Conservation (phyloP, 208 protist species). For the Trypanosoma lewisi region DNA sequence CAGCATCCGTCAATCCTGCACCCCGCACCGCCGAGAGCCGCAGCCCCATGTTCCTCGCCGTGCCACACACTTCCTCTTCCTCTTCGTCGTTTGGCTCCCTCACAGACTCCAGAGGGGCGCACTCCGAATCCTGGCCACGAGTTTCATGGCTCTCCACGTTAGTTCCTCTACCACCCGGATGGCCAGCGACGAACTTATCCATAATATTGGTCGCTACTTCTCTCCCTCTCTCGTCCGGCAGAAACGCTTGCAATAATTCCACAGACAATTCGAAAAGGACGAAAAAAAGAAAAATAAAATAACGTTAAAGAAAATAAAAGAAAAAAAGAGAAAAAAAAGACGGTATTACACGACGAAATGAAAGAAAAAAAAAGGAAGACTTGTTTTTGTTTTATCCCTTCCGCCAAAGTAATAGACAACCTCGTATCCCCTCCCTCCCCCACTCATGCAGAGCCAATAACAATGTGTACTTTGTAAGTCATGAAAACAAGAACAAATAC, state of each 20-base stretch:
- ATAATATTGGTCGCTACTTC: no score
- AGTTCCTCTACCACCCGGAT: not conserved
- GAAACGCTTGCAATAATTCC: no score
- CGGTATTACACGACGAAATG: not conserved
- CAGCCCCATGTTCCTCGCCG: conserved; percentile 3
- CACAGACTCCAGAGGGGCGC: not conserved
- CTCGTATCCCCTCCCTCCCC: no score
- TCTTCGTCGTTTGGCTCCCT: not conserved
- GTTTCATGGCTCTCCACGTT: not conserved
- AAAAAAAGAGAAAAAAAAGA: no score
- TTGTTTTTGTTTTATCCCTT: not conserved
- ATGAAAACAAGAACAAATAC: no score
- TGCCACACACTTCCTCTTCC: not conserved
- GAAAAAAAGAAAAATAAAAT: no score
- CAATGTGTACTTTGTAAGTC: no score
- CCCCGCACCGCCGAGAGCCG: not conserved
- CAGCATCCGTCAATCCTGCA: not conserved
- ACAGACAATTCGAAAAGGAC: no score
- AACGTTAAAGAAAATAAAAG: no score
- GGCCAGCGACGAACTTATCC: not conserved
- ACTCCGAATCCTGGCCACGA: not conserved
- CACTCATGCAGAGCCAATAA: no score
- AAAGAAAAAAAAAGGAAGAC: not conserved
- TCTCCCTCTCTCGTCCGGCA: no score
- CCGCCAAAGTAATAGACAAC: no score